Evolutionary conservation across 1,284 basidiomycete species (phyloP), one percentile per base, ranked within the genome.

Genomic region (Ustilago cynodontis): DNA sequence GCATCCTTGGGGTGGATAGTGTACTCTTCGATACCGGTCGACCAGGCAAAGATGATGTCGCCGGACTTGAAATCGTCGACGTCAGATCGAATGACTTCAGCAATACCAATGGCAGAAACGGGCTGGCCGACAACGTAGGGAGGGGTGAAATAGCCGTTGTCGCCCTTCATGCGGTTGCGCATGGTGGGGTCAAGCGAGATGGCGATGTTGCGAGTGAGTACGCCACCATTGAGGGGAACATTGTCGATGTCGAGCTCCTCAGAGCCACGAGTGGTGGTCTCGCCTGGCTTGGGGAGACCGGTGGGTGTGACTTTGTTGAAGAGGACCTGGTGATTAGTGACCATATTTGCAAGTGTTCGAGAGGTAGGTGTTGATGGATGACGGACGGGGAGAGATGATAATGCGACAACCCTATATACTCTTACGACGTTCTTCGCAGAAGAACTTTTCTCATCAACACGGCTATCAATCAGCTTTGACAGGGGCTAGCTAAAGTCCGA

Each of bases 131-230:
- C 57, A 1, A 51, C 64, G 47, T 78, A 78, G 35, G 71, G 57
- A 2, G 75, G 71, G 0, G 75, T 8, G 31, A 78, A 78, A 59
- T 78, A 78, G 49, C 52, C 59, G 20, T 58, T 65, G 47, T 68
- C 43, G 10, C 71, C 71, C 67, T 78, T 78, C 75, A 78, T 74
- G 13, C 75, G 71, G 57, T 78, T 78, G 39, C 75, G 70, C 75
- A 78, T 78, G 35, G 75, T 71, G 1, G 75, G 75, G 65, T 78
- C 75, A 58, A 78, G 71, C 7, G 75, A 78, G 24, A 70, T 64
- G 43, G 75, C 75, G 31, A 78, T 68, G 55, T 78, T 78, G 64
- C 75, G 66, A 1, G 62, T 64, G 0, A 78, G 54, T 13, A 74
- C 59, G 20, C 75, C 75, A 33, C 75, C 75, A 47, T 73, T 68